Evolutionary conservation across 139 green algal species (phyloP).

Genomic region (Parachlorella kessleri): DNA sequence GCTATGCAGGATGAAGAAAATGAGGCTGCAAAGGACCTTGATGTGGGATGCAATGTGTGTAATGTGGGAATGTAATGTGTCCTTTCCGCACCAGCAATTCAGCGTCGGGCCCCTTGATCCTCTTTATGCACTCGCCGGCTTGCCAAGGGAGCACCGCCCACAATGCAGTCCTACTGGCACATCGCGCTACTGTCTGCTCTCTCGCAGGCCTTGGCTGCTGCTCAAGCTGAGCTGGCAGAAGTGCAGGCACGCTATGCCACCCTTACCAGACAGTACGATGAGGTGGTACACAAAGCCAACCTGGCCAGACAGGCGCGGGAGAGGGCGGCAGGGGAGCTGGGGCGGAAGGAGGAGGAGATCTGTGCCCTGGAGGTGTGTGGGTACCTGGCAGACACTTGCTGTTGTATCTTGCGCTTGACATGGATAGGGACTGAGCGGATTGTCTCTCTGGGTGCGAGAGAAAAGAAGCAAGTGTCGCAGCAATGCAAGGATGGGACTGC

Average conservation of each 20-base stretch:
- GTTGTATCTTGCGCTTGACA: neutral
- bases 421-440: neutral
- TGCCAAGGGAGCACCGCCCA: too few relatives aligned
- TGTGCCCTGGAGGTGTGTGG: conserved; percentile 23
- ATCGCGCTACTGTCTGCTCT: too few relatives aligned
- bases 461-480: too few relatives aligned
- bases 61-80: too few relatives aligned
- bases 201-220: conserved; percentile 13
- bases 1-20: too few relatives aligned
- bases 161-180: too few relatives aligned
- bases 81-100: neutral
- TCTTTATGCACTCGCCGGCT: neutral
- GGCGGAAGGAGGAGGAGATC: conserved; percentile 43
- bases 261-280: conserved; percentile 36
- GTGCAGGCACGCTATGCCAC: conserved; percentile 2
- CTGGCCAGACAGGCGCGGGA: conserved; percentile 31
- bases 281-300: conserved; percentile 35
- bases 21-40: too few relatives aligned
- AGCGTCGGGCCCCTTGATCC: neutral
- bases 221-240: conserved; percentile 11
- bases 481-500: too few relatives aligned
- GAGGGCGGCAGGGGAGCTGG: conserved; percentile 18
- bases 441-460: too few relatives aligned
- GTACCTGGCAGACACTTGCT: neutral
- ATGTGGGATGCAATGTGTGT: too few relatives aligned